A percentile compares a stretch with the other conserved stretches of the same genome.
Evolutionary conservation across 805 yeast species (phyloP).

Genomic region (Wickerhamiella spandovensis): DNA sequence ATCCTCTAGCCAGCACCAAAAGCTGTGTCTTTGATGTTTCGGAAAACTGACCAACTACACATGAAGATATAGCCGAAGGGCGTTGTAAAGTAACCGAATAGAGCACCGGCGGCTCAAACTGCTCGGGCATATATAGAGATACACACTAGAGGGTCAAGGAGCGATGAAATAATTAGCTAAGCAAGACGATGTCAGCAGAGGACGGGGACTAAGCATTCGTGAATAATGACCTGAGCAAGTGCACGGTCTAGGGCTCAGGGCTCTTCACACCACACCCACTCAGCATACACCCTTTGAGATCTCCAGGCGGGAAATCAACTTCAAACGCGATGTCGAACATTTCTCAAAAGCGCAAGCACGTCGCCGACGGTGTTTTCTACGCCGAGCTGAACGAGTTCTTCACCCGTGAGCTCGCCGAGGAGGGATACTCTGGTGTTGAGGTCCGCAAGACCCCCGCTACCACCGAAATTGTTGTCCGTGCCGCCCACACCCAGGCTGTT

Average conservation of each 20-base stretch:
- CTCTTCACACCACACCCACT: background rate
- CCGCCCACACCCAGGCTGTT: constrained; percentile 96
- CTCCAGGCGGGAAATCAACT: background rate
- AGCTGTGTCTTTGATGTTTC: constrained; percentile 33
- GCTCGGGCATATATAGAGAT: background rate
- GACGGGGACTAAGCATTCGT: background rate
- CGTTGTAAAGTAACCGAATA: constrained; percentile 60
- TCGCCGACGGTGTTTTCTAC: constrained; percentile 99
- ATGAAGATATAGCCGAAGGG: constrained; percentile 39
- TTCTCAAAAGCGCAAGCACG: constrained; percentile 98
- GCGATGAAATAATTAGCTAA: background rate
- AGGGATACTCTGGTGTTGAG: constrained; percentile 99
- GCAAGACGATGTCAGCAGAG: background rate
- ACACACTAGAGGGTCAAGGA: background rate
- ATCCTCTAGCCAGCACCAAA: constrained; percentile 43
- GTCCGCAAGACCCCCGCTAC: constrained; percentile 96
- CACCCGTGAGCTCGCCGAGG: constrained; percentile 99
- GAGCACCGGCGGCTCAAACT: constrained; percentile 20
- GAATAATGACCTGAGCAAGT: background rate
- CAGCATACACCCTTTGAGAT: background rate
- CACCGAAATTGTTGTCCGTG: constrained; percentile 97
- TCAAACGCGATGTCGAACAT: constrained; percentile 30
- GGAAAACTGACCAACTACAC: constrained; percentile 58
- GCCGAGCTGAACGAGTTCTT: constrained; percentile 99
- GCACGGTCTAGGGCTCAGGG: background rate